A percentile compares a stretch with the other conserved stretches of the same genome.
phyloP scores from a whole-genome alignment of 2,329 filamentous ascomycete genomes.

The Microsporum audouinii region DNA sequence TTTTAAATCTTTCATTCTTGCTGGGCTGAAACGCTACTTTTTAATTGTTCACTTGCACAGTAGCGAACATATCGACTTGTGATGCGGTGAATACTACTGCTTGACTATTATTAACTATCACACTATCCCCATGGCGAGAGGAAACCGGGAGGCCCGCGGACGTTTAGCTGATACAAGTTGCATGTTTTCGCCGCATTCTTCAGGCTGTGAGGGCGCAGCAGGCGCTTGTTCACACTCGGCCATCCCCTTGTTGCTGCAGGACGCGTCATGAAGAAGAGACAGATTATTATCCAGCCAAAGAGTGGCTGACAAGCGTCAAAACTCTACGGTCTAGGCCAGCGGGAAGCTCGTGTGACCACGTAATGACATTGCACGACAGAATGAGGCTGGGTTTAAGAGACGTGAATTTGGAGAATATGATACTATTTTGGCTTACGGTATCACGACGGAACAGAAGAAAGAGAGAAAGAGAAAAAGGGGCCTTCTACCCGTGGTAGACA shows the following conservation, averaged over 20 bases:
- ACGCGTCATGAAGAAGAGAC: not conserved
- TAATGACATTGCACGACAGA: not conserved
- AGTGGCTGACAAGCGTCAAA: not conserved
- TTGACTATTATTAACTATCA: not conserved
- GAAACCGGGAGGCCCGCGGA: too few species aligned
- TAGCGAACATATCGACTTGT: not conserved
- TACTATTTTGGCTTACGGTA: not conserved
- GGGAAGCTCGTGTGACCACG: not conserved
- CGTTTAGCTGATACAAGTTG: not conserved
- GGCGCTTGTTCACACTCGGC: not conserved
- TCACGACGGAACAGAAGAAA: not conserved
- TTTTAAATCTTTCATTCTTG: not conserved
- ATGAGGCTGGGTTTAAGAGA: not conserved
- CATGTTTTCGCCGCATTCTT: not conserved
- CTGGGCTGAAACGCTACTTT: not conserved
- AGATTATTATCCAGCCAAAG: not conserved
- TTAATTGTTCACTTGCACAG: not conserved
- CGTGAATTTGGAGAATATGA: not conserved
- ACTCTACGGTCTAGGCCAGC: not conserved
- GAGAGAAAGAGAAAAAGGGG: not conserved
- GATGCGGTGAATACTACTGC: not conserved
- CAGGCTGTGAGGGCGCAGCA: not conserved
- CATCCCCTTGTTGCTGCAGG: not conserved
- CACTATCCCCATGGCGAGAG: too few species aligned
- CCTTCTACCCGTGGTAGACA: slow-evolving; percentile 5